Evolutionary conservation across 2,329 filamentous ascomycete species (phyloP).

Genomic region (Furcasterigmium sp.): DNA sequence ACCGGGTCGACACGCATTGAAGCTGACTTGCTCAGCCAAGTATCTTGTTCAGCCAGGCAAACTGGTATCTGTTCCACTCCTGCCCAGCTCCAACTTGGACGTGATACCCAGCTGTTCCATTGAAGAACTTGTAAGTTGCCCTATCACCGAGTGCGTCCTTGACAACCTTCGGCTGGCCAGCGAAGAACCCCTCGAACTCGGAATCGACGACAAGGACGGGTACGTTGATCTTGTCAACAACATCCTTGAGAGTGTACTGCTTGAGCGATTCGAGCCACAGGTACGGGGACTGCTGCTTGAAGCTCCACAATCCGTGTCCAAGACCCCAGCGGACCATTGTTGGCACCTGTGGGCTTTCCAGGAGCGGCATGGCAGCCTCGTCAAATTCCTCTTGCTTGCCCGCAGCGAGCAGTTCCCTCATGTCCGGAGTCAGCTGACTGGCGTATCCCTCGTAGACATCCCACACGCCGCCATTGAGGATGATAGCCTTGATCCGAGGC

Average conservation of each 20-base stretch:
- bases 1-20: neutral
- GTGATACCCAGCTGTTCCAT: constrained; percentile 12
- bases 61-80: constrained; percentile 16
- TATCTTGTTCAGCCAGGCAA: constrained; percentile 17
- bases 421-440: constrained; percentile 3
- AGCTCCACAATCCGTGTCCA: constrained; percentile 25
- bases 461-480: constrained; percentile 33
- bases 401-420: constrained; percentile 7
- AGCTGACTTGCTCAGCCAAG: constrained; percentile 4
- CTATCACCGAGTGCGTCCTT: constrained; percentile 11
- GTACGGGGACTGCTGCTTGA: constrained; percentile 21
- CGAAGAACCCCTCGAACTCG: constrained; percentile 13
- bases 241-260: constrained; percentile 10
- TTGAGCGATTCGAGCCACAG: constrained; percentile 15
- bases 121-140: constrained; percentile 5
- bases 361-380: neutral
- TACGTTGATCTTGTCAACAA: constrained; percentile 11
- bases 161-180: constrained; percentile 7
- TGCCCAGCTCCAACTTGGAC: constrained; percentile 12
- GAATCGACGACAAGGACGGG: constrained; percentile 17
- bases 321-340: constrained; percentile 21
- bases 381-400: constrained; percentile 16
- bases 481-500: constrained; percentile 29
- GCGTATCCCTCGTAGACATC: constrained; percentile 15
- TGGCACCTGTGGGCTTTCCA: constrained; percentile 6